Percentiles rank a stretch among this genome's conserved stretches.
Conservation (phyloP, 2,329 filamentous ascomycete genomes). For the Diaporthe batatas region DNA sequence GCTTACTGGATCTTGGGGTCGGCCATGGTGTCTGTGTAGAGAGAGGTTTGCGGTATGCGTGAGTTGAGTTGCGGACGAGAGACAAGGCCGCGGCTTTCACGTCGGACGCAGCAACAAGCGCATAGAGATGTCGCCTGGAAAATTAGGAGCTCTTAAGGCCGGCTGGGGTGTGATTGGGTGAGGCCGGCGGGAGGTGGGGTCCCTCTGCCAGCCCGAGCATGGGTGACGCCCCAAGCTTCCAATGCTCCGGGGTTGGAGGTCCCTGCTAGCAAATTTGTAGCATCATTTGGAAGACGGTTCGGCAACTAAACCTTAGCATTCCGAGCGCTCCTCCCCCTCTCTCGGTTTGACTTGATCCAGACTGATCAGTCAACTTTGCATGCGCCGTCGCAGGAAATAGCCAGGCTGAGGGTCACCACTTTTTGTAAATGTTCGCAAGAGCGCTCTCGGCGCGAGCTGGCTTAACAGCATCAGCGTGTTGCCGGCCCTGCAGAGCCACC, state of each 20-base stretch:
- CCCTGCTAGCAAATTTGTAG: constrained; percentile 40
- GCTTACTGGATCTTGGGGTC: constrained; percentile 80
- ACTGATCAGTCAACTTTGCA: constrained; percentile 24
- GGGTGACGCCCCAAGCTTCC: constrained; percentile 32
- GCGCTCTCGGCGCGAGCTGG: constrained; percentile 67
- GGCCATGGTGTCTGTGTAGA: constrained; percentile 63
- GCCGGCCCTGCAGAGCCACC: constrained; percentile 57
- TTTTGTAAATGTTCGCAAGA: constrained; percentile 68
- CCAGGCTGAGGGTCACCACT: constrained; percentile 19
- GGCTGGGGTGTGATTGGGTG: constrained; percentile 30
- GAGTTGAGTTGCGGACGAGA: constrained; percentile 11
- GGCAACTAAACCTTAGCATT: neutral
- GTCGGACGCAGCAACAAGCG: constrained; percentile 26
- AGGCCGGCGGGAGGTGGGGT: neutral
- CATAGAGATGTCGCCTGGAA: constrained; percentile 31
- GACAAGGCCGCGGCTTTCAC: constrained; percentile 29
- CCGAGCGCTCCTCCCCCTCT: neutral
- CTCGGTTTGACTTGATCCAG: neutral
- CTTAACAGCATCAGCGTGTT: constrained; percentile 61
- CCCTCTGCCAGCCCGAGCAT: constrained; percentile 10
- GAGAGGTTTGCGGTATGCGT: constrained; percentile 39
- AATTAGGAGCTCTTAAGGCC: constrained; percentile 35
- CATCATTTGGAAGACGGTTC: constrained; percentile 10
- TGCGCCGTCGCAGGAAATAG: constrained; percentile 20
- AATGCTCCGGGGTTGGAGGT: constrained; percentile 24